Evolutionary conservation across 2,329 filamentous ascomycete genomes (phyloP), one percentile per base, ranked within the genome.

Genomic region (Aspergillus brasiliensis): DNA sequence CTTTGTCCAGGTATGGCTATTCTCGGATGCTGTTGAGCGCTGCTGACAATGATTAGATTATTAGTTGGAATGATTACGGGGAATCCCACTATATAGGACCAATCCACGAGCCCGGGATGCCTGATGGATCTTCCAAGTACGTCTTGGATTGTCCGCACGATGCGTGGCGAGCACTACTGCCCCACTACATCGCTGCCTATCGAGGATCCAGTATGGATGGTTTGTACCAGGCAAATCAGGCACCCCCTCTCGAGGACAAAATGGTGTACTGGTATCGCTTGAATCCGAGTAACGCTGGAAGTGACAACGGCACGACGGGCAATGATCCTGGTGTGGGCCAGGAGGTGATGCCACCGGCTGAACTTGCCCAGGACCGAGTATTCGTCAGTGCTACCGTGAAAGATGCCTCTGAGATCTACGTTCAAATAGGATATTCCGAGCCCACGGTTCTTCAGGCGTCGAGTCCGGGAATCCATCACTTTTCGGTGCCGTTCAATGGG

Each of bases 51-150:
- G 37, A 17, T 21, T 56, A 83, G 72, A 83, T 86, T 46, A 80
- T 86, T 48, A 83, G 82, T 17, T 86, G 84, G 84, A 86, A 86
- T 64, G 85, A 87, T 67, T 87, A 80, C 61, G 84, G 84, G 34
- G 85, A 87, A 69, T 82, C 83, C 1, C 83, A 84, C 69, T 86
- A 87, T 67, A 83, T 86, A 62, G 80, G 80, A 21, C 80, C 83
- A 0, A 70, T 85, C 37, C 70, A 77, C 46, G 72, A 81, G 8
- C 75, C 79, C 7, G 78, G 80, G 31, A 78, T 84, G n/a, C 81
- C 82, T 2, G 65, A 75, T 3, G 82, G 82, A 5, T 81, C 83
- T 34, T 59, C 66, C 27, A 62, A 58, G 25, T 73, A 71, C 46
- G 67, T 71, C 25, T 58, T 60, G 15, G 61, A 64, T 27, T 63